These are phyloP conservation scores for Wallacemonas sp. DNA, from an alignment of 208 protist species.

Conservation along the genomic window DNA sequence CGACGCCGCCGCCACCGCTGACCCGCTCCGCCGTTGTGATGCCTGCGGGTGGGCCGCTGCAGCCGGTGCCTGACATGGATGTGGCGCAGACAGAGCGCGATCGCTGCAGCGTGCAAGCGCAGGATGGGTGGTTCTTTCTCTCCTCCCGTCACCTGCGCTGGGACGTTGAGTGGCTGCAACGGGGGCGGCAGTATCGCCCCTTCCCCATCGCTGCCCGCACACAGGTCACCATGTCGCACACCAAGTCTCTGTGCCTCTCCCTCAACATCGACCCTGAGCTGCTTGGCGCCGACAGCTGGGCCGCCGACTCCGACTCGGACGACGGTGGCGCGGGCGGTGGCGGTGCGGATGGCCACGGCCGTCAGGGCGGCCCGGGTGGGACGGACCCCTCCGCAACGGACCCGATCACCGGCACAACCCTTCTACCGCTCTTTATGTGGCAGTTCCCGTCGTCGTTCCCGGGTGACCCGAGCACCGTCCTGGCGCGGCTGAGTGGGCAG, in stretches of 20 bases:
- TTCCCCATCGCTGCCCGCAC: slow-evolving; percentile 62
- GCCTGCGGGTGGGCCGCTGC: not conserved
- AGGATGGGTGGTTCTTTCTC: slow-evolving; percentile 74
- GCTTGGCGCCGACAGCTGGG: slow-evolving; percentile 41
- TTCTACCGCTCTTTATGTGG: slow-evolving; percentile 68
- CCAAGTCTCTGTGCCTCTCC: slow-evolving; percentile 60
- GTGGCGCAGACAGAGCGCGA: slow-evolving; percentile 56
- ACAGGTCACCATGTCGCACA: slow-evolving; percentile 49
- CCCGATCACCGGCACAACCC: not conserved
- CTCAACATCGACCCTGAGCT: slow-evolving; percentile 65
- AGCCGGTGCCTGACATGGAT: slow-evolving; percentile 46
- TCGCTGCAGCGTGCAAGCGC: slow-evolving; percentile 53
- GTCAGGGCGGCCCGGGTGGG: not conserved
- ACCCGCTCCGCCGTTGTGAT: not conserved
- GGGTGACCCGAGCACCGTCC: slow-evolving; percentile 46
- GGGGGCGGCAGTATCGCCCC: slow-evolving; percentile 61
- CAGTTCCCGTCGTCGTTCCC: slow-evolving; percentile 68
- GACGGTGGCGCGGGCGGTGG: slow-evolving; percentile 14
- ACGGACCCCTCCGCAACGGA: not conserved
- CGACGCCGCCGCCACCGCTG: too few species aligned
- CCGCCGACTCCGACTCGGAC: slow-evolving; percentile 26
- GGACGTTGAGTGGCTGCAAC: slow-evolving; percentile 51
- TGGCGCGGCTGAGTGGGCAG: slow-evolving; percentile 57
- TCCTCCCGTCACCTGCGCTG: slow-evolving; percentile 53
- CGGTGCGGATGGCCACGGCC: not conserved